Base-by-base conservation (phyloP, 495 filamentous ascomycete genomes). In the Cenococcum geophilum region DNA sequence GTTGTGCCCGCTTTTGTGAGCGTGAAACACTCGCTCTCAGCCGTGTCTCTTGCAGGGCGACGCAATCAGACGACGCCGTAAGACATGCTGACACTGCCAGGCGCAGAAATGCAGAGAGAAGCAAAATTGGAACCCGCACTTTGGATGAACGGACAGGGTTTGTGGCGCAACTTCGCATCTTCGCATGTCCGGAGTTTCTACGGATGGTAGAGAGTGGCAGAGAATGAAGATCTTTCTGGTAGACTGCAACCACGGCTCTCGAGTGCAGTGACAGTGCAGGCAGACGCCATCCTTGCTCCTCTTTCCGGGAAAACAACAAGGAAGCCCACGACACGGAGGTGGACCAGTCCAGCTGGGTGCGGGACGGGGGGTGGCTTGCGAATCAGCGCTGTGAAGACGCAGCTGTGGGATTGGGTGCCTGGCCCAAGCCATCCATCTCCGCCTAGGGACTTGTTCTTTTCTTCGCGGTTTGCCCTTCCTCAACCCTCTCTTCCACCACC, bases 21-120 rank as follows among this genome's bases (percentile, higher is more conserved):
- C 16, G 49, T 52, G 49, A 52, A 52, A 52, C 49, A 20, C 16
- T 27, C 21, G 49, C 49, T 20, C 14, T 32, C 49, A 52, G 49
- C 49, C 49, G 49, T 52, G 49, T 52, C 23, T 52, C 25, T 23
- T 20, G 21, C 49, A 52, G 25, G 18, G 22, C 9, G 14, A 52
- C 49, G 25, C 21, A 23, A 32, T 32, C 25, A 16, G 20, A 22
- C 48, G 18, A 25, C 20, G 20, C 49, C 49, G 49, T 52, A 23
- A 18, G 40, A 45, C 40, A 45, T 18, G 40, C 40, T 45, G 40
- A 18, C 40, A 45, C 40, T 45, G 12, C 40, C 40, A 45, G 40
- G 18, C 40, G 11, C 40, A 45, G 11, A 45, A 10, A 45, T 45
- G 40, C 40, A 45, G 40, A 16, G 12, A 18, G 40, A 45, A 18